Evolutionary conservation across 345 rosid genomes (phyloP), one percentile per base, ranked within the genome.

Genomic region (Punica granatum): DNA sequence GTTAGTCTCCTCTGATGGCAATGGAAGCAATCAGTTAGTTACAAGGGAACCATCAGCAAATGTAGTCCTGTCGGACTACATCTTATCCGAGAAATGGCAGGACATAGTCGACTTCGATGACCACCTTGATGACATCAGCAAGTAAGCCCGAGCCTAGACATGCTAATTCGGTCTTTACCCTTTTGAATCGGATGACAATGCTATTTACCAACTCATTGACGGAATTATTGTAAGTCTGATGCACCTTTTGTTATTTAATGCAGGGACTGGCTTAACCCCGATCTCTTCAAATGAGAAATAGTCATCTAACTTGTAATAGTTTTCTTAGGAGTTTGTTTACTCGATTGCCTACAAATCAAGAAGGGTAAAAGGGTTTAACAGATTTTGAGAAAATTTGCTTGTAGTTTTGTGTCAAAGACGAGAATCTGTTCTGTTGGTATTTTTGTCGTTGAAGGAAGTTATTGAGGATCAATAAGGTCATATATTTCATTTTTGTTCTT

Each of bases 181-280:
- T 8, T 13, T 26, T 26, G 32, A 54, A 1, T 54, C 32, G 1
- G 28, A 54, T 54, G 60, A 26, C 16, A 23, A 9, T 26, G 14
- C 26, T 25, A 53, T 53, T 53, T 2, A 25, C 28, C 25, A 54
- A 11, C 33, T 54, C 18, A 12, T 26, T 25, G 3, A 18, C 4
- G 21, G 42, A 36, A 36, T 25, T 35, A 7, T 1, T 35, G n/a
- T 19, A 62, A 21, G 5, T 37, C 30, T 21, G 30, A 36, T 39
- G 7, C 3, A 2, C 46, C 9, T 3, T 63, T n/a, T n/a, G 26
- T 36, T 14, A 2, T 35, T 73, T 60, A 74, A 63, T 77, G 78
- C 90, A 90, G 98, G 88, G 95, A 93, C 82, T 90, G 98, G 97
- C 78, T 90, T 68, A 93, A 90, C 64, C 87, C 87, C 6, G 92